Evolutionary conservation across 805 yeast species (phyloP).

Genomic region (Kuraishia cidri): DNA sequence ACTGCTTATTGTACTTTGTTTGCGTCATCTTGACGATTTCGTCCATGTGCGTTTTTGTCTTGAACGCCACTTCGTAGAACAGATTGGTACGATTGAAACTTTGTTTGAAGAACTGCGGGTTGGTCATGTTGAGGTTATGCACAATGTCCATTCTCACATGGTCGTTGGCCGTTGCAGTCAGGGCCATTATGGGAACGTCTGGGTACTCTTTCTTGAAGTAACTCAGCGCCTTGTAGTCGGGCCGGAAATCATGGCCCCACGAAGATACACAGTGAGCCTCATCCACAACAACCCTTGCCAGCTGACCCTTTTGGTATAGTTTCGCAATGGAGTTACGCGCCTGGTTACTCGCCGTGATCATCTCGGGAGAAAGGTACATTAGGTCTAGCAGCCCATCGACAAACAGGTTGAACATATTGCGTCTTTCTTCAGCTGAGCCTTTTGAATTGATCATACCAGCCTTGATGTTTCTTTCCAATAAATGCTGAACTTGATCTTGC

Average conservation of each 20-base stretch:
- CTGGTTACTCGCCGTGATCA: conserved; percentile 69
- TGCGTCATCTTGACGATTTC: conserved; percentile 52
- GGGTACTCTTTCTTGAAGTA: conserved; percentile 70
- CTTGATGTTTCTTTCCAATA: conserved; percentile 53
- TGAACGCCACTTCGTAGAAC: conserved; percentile 66
- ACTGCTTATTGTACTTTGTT: conserved; percentile 38
- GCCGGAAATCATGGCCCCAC: conserved; percentile 98
- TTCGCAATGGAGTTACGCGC: conserved; percentile 54
- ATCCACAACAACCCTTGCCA: conserved; percentile 89
- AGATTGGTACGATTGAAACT: conserved; percentile 89
- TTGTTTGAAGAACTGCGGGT: conserved; percentile 67
- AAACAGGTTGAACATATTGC: conserved; percentile 51
- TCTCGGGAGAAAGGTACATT: conserved; percentile 89
- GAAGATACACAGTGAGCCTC: conserved; percentile 98
- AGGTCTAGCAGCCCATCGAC: conserved; percentile 61
- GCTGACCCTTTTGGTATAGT: conserved; percentile 41
- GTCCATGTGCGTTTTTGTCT: conserved; percentile 44
- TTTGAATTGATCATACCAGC: conserved; percentile 89
- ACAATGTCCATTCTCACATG: conserved; percentile 82
- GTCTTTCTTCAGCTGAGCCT: conserved; percentile 54
- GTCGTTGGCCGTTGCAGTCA: conserved; percentile 95
- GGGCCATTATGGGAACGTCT: conserved; percentile 83
- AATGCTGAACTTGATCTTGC: conserved; percentile 94
- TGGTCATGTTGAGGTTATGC: conserved; percentile 57
- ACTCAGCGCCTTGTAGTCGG: conserved; percentile 81